Conservation (phyloP, 148 eudicot species). For the Agrostemma githago region DNA sequence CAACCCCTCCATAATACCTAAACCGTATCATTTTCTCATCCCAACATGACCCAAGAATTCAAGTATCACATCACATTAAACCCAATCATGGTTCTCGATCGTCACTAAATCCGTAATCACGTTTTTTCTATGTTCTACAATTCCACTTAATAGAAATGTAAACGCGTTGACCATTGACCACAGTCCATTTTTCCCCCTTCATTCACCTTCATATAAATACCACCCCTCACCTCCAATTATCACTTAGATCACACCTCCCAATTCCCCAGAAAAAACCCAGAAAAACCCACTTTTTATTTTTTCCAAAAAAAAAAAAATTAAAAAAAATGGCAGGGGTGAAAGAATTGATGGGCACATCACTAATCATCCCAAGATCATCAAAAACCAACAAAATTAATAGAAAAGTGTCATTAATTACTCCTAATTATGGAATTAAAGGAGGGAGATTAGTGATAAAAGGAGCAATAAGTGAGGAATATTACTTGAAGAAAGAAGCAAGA, state of each 20-base stretch:
- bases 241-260: not conserved
- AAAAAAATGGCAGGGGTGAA: slow-evolving; percentile 35
- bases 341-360: slow-evolving; percentile 34
- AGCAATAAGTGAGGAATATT: slow-evolving; percentile 74
- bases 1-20: too few species aligned
- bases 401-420: slow-evolving; percentile 5
- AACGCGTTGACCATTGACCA: slow-evolving; percentile 32
- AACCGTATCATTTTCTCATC: too few species aligned
- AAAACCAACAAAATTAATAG: slow-evolving; percentile 11
- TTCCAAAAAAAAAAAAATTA: not conserved
- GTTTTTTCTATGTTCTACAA: not conserved
- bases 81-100: too few species aligned
- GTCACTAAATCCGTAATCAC: not conserved
- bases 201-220: slow-evolving; percentile 10
- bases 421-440: not conserved
- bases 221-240: slow-evolving; percentile 1
- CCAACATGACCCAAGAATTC: not conserved
- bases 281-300: too few species aligned
- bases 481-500: slow-evolving; percentile 18
- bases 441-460: slow-evolving; percentile 26
- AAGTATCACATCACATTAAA: slow-evolving; percentile 1
- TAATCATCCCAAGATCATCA: slow-evolving; percentile 27
- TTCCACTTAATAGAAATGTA: slow-evolving; percentile 2
- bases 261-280: not conserved
- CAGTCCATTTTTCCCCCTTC: not conserved